Conservation (phyloP, 306 rosid species). For the Dalbergia cultrata region DNA sequence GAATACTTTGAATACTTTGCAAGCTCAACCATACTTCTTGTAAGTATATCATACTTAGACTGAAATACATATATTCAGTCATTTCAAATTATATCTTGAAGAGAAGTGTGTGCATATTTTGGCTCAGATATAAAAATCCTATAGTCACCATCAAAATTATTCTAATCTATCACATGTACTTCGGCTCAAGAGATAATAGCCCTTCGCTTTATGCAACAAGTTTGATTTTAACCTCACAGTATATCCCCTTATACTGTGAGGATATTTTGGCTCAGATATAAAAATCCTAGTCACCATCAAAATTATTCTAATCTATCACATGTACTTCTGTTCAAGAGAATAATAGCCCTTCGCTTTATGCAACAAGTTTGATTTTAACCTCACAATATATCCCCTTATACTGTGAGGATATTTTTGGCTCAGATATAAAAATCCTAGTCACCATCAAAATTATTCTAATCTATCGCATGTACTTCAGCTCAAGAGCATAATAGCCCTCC, state of each 20-base stretch:
- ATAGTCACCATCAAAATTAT: constrained; percentile 4
- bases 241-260: not conserved
- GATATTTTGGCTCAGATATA: not conserved
- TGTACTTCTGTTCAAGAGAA: constrained; percentile 8
- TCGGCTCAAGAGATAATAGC: constrained; percentile 13
- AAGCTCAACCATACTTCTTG: not conserved
- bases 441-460: not conserved
- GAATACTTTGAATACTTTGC: constrained; percentile 30
- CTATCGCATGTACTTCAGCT: constrained; percentile 3
- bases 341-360: not conserved
- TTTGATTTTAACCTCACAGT: not conserved
- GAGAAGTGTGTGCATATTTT: not conserved
- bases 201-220: not conserved
- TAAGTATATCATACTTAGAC: not conserved
- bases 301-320: not conserved
- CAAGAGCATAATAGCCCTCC: constrained; percentile 9
- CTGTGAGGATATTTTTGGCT: not conserved
- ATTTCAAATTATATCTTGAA: constrained; percentile 17
- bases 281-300: constrained; percentile 10
- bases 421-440: constrained; percentile 6
- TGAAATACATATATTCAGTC: constrained; percentile 16
- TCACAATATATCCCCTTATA: not conserved
- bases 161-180: not conserved
- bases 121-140: not conserved
- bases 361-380: not conserved